phyloP scores from a whole-genome alignment of 768 basidiomycete genomes.

The Artomyces pyxidatus region DNA sequence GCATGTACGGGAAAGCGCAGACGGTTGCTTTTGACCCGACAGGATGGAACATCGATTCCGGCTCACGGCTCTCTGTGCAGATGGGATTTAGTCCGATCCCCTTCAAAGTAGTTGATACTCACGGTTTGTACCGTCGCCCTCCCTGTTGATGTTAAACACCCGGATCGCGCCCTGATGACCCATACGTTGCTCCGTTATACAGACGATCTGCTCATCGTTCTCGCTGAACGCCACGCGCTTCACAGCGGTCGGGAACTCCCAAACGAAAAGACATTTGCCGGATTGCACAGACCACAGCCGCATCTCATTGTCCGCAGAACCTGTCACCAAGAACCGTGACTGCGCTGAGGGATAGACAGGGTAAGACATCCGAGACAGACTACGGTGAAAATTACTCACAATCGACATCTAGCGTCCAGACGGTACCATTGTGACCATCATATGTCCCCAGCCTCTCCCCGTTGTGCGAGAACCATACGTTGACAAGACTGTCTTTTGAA shows the following conservation, averaged over 20 bases:
- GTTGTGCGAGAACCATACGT: constrained; percentile 96
- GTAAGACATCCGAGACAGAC: neutral
- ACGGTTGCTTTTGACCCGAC: constrained; percentile 96
- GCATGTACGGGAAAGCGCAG: constrained; percentile 78
- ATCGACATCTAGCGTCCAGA: constrained; percentile 97
- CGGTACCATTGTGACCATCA: constrained; percentile 89
- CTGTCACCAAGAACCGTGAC: constrained; percentile 81
- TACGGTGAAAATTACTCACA: constrained; percentile 41
- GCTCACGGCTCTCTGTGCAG: constrained; percentile 62
- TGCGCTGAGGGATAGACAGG: constrained; percentile 42
- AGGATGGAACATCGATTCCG: constrained; percentile 73
- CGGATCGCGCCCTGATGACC: constrained; percentile 86
- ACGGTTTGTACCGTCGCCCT: constrained; percentile 79
- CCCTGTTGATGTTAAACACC: constrained; percentile 80
- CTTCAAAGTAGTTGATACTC: no score
- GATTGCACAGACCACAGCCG: constrained; percentile 84
- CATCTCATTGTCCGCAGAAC: constrained; percentile 90
- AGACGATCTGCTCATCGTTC: constrained; percentile 75
- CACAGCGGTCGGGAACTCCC: constrained; percentile 98
- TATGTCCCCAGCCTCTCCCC: constrained; percentile 97
- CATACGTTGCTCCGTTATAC: constrained; percentile 97
- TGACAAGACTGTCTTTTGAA: constrained; percentile 92
- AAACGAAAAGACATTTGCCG: constrained; percentile 87
- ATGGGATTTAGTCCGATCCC: no score
- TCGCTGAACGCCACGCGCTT: constrained; percentile 92